phyloP scores from a whole-genome alignment of 257 asterid genomes.

The Scutellaria minor region DNA sequence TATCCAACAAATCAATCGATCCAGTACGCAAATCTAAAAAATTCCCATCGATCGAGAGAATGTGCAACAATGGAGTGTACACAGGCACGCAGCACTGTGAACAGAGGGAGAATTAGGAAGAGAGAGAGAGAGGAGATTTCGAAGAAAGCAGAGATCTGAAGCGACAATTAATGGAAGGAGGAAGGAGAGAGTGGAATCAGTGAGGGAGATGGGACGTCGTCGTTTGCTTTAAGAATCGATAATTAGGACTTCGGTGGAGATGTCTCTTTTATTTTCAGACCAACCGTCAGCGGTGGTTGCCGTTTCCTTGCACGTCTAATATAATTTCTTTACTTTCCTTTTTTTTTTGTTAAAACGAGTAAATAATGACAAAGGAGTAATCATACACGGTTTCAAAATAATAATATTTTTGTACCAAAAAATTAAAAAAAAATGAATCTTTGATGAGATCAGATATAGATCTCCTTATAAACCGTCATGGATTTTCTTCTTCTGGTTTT shows the following conservation, averaged over 20 bases:
- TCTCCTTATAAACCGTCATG: too few species aligned
- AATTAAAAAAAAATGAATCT: too few species aligned
- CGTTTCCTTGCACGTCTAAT: slow-evolving; percentile 16
- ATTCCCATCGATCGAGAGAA: slow-evolving; percentile 38
- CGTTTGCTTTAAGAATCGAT: slow-evolving; percentile 61
- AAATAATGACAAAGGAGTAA: too few species aligned
- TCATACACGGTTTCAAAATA: too few species aligned
- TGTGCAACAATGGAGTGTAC: slow-evolving; percentile 24
- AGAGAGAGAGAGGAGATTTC: slow-evolving; percentile 15
- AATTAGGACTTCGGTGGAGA: slow-evolving; percentile 37
- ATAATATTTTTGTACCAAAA: too few species aligned
- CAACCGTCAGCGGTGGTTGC: slow-evolving; percentile 48
- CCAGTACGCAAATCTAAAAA: slow-evolving; percentile 35
- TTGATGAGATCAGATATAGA: too few species aligned
- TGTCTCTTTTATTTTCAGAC: slow-evolving; percentile 35
- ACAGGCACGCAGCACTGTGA: slow-evolving; percentile 22
- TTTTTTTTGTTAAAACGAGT: background rate
- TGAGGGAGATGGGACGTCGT: slow-evolving; percentile 48
- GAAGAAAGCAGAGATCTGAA: slow-evolving; percentile 57
- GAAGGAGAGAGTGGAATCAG: slow-evolving; percentile 31
- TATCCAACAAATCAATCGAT: slow-evolving; percentile 34
- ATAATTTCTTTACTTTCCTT: background rate
- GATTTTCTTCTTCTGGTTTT: too few species aligned
- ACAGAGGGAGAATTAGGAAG: slow-evolving; percentile 22
- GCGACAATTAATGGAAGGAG: slow-evolving; percentile 34